Evolutionary conservation across 768 basidiomycete genomes (phyloP), one percentile per base, ranked within the genome.

Genomic region (Fomitopsis serialis): DNA sequence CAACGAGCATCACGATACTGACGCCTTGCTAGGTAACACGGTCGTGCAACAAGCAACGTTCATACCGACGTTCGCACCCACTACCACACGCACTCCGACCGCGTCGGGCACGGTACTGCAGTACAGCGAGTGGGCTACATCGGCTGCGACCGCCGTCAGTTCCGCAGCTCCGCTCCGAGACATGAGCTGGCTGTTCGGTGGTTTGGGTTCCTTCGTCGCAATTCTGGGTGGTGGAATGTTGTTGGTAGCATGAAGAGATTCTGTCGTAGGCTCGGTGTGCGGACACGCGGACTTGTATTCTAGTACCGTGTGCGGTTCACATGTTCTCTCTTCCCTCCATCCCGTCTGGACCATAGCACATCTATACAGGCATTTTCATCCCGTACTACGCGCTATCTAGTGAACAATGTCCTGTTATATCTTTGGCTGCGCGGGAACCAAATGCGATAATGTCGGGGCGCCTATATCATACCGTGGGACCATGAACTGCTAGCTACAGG

Each of bases 71-170:
- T 70, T 64, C 50, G 58, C 65, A 9, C 43, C 59, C 1, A 63
- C 68, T 4, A 56, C 54, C 1, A 56, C 65, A 2, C 55, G 50
- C 42, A 57, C 58, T 0, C 58, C 54, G 35, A 51, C 57, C 1
- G 49, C 62, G 10, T 48, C 57, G 8, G 72, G 72, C 12, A 69
- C 71, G 0, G 55, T 73, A 35, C 52, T 72, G 27, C 32, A 48
- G 17, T 68, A 64, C 62, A 70, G 64, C 55, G 50, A 57, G n/a
- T 73, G 63, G 61, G 55, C 63, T 21, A 58, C 54, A 32, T 23
- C 55, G 23, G 52, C 69, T 19, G 68, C 68, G 29, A 66, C 61
- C 45, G 68, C 70, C 22, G 46, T 58, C 37, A 60, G 40, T 44
- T 52, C 12, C 15, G 50, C 50, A 9, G 3, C 27, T 7, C 5